Evolutionary conservation across 768 basidiomycete genomes (phyloP).

Genomic region (Infundibulicybe gibba): DNA sequence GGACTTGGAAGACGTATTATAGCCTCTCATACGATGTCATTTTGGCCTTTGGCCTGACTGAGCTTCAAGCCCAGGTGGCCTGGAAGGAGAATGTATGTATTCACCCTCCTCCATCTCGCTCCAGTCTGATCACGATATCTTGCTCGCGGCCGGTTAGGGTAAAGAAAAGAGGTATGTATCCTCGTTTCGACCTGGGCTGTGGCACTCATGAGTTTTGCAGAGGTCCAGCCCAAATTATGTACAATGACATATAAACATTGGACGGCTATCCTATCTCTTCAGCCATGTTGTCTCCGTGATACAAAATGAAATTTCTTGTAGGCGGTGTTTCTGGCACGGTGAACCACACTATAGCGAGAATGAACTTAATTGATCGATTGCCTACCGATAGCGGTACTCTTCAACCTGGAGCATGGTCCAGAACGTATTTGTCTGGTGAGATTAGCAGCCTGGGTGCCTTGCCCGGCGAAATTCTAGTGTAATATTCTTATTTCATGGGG

Average conservation of each 20-base stretch:
- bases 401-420: no score
- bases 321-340: no score
- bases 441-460: no score
- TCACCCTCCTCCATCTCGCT: not conserved
- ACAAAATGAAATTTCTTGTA: no score
- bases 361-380: no score
- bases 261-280: no score
- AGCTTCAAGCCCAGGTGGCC: constrained; percentile 46
- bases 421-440: no score
- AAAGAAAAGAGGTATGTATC: not conserved
- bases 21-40: constrained; percentile 37
- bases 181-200: not conserved
- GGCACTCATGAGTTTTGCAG: not conserved
- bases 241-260: not conserved
- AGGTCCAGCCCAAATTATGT: not conserved
- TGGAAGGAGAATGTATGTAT: constrained; percentile 47
- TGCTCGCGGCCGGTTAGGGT: not conserved
- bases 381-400: no score
- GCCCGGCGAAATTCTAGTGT: no score
- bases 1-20: constrained; percentile 12
- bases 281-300: no score
- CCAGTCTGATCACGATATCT: not conserved
- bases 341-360: no score
- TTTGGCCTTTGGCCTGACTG: constrained; percentile 49
- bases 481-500: no score